phyloP scores from a whole-genome alignment of 305 asterid species.

The Fraxinus paxiana region DNA sequence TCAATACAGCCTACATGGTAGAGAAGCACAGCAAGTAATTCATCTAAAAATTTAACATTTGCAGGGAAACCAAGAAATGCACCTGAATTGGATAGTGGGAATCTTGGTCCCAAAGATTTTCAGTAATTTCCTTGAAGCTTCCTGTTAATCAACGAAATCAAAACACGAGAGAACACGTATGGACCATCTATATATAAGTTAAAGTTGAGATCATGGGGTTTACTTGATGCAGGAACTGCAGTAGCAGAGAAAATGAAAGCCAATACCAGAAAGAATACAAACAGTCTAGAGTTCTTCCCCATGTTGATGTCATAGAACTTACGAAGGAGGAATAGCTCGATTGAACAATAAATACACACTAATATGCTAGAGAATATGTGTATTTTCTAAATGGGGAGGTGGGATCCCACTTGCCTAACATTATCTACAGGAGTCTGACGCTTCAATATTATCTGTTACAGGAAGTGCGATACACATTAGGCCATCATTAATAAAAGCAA shows the following conservation, averaged over 20 bases:
- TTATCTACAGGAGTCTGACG: slow-evolving; percentile 16
- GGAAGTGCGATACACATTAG: background rate
- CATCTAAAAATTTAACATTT: background rate
- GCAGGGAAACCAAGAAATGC: background rate
- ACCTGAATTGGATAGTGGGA: slow-evolving; percentile 25
- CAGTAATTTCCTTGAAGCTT: slow-evolving; percentile 28
- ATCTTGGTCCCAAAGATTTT: slow-evolving; percentile 19
- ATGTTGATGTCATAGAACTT: slow-evolving; percentile 13
- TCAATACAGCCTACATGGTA: background rate
- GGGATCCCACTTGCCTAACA: slow-evolving; percentile 32
- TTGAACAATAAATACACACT: background rate
- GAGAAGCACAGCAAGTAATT: background rate
- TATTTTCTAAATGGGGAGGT: slow-evolving; percentile 16
- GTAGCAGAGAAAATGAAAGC: slow-evolving; percentile 20
- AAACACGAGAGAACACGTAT: background rate
- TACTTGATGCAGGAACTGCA: slow-evolving; percentile 48
- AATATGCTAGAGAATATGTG: background rate
- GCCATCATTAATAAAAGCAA: background rate
- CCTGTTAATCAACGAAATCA: slow-evolving; percentile 26
- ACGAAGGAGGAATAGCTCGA: background rate
- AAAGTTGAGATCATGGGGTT: background rate
- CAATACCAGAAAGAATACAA: slow-evolving; percentile 24
- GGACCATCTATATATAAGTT: background rate
- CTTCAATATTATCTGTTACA: background rate
- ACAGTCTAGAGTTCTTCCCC: slow-evolving; percentile 13